These are phyloP conservation scores for Musa itinerans DNA, from an alignment of 176 grass and related monocot genomes.

Conservation along the genomic window DNA sequence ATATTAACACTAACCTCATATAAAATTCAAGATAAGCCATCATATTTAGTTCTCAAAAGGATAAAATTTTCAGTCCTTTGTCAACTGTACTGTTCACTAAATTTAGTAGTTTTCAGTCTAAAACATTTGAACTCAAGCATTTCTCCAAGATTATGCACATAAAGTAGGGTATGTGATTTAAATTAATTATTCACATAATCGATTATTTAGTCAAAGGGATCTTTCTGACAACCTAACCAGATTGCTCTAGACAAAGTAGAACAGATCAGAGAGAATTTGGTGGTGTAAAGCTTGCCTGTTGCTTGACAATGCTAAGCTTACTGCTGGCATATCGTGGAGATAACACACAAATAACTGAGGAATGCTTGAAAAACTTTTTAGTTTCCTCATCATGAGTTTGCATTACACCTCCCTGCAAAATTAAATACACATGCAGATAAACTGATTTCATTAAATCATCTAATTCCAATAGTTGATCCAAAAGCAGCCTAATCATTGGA, in stretches of 20 bases:
- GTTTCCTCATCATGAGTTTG: slow-evolving; percentile 20
- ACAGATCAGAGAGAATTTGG: background rate
- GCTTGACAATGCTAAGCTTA: slow-evolving; percentile 24
- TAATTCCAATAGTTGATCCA: background rate
- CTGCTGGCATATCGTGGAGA: slow-evolving; percentile 20
- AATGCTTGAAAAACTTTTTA: slow-evolving; percentile 21
- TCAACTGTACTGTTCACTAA: background rate
- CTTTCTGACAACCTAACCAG: too few relatives aligned
- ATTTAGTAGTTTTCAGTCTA: background rate
- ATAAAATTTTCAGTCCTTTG: background rate
- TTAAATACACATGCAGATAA: background rate
- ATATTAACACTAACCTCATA: too few relatives aligned
- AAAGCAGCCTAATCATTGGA: too few relatives aligned
- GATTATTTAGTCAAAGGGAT: too few relatives aligned
- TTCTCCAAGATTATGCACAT: background rate
- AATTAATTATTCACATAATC: too few relatives aligned
- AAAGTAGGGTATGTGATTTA: too few relatives aligned
- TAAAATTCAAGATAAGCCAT: background rate
- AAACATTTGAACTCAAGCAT: background rate
- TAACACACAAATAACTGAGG: slow-evolving; percentile 18
- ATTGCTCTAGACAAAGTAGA: background rate
- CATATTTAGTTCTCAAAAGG: background rate
- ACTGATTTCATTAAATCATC: background rate
- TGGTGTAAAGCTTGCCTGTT: background rate
- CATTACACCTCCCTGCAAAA: slow-evolving; percentile 21